Percentiles rank a stretch among this genome's conserved stretches.
Evolutionary conservation across 2,329 filamentous ascomycete genomes (phyloP).

Genomic region (Nemania diffusa): DNA sequence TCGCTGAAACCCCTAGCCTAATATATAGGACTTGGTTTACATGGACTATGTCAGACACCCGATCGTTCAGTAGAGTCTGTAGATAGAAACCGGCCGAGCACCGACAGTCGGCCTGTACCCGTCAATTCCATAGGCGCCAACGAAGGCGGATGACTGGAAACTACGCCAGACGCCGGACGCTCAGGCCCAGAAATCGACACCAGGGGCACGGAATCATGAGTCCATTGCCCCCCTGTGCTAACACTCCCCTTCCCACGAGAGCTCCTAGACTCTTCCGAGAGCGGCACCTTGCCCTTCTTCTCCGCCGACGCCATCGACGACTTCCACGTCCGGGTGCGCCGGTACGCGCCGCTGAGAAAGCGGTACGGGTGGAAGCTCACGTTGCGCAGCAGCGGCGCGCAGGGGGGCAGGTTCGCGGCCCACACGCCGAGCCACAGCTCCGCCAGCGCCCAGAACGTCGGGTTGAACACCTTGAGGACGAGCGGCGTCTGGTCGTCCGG

Average conservation of each 20-base stretch:
- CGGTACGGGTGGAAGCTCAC: slow-evolving; percentile 28
- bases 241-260: background rate
- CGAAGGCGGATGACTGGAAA: slow-evolving; percentile 22
- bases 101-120: slow-evolving; percentile 25
- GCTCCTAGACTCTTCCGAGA: background rate
- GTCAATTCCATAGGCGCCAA: slow-evolving; percentile 11
- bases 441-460: slow-evolving; percentile 34
- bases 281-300: background rate
- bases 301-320: slow-evolving; percentile 11
- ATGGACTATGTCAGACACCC: background rate
- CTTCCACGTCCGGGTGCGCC: slow-evolving; percentile 22
- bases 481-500: slow-evolving; percentile 35
- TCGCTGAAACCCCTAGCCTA: no score
- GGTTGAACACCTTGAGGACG: slow-evolving; percentile 36
- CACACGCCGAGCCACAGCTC: slow-evolving; percentile 34
- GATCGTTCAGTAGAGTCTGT: background rate
- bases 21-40: background rate
- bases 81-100: slow-evolving; percentile 6
- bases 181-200: background rate
- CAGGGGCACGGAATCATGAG: slow-evolving; percentile 14
- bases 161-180: background rate
- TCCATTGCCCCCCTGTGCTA: background rate
- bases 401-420: slow-evolving; percentile 35
- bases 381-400: slow-evolving; percentile 26
- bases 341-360: slow-evolving; percentile 26